These are phyloP conservation scores for Kodamaea leandrae DNA, from an alignment of 805 yeast species.

Conservation along the genomic window DNA sequence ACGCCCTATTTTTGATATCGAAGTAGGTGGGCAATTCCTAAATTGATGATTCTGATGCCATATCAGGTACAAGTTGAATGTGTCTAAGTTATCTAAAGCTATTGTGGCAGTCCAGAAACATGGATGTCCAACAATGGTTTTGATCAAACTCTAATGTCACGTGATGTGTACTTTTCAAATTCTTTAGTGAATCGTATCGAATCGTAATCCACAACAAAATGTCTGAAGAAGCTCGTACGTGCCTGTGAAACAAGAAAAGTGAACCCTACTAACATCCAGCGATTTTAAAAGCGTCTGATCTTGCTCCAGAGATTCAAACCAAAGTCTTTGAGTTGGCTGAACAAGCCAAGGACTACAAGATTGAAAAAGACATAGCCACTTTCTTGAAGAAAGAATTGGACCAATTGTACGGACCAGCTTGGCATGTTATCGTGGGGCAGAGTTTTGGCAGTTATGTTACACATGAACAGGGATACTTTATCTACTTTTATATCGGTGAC, in stretches of 20 bases:
- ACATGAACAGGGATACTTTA: conserved; percentile 71
- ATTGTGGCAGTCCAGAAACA: no score
- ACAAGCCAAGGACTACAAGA: conserved; percentile 41
- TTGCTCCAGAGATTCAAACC: conserved; percentile 53
- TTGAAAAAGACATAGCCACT: conserved; percentile 65
- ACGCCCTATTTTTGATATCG: no score
- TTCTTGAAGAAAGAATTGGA: conserved; percentile 66
- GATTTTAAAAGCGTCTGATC: conserved; percentile 41
- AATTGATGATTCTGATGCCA: no score
- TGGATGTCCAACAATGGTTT: background rate
- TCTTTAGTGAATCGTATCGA: background rate
- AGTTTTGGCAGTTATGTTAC: conserved; percentile 78
- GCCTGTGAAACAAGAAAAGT: background rate
- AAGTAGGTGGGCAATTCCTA: no score
- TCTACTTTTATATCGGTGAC: conserved; percentile 68
- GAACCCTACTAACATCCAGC: conserved; percentile 23
- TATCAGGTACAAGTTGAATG: no score
- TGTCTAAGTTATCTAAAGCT: no score
- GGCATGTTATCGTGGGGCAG: conserved; percentile 82
- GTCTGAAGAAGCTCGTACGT: conserved; percentile 10
- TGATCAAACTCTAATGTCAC: background rate
- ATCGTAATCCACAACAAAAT: background rate
- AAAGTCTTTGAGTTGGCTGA: conserved; percentile 46
- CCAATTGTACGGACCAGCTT: conserved; percentile 60
- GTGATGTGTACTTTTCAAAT: background rate